Evolutionary conservation across 768 basidiomycete species (phyloP).

Genomic region (Pisolithus marmoratus): DNA sequence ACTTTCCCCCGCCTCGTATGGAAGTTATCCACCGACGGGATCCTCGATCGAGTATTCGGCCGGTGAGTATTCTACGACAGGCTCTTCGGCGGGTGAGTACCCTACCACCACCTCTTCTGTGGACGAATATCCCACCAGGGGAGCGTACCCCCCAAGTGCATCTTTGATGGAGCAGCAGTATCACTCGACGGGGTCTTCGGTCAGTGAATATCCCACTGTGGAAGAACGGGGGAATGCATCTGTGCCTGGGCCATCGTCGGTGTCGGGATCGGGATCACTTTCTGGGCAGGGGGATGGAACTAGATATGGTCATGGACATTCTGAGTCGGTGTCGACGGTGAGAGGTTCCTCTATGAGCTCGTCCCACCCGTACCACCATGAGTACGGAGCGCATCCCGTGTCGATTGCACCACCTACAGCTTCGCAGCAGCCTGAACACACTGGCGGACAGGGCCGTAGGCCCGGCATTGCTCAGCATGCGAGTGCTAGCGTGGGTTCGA

Average conservation of each 20-base stretch:
- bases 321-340: conserved; percentile 22
- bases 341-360: conserved; percentile 13
- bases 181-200: conserved; percentile 6
- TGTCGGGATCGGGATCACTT: background rate
- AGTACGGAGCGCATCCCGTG: background rate
- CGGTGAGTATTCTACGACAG: background rate
- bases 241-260: background rate
- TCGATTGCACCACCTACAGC: background rate
- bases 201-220: background rate
- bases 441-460: background rate
- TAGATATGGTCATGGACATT: conserved; percentile 12
- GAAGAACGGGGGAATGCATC: background rate
- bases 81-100: background rate
- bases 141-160: background rate
- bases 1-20: conserved; percentile 20
- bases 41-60: conserved; percentile 1
- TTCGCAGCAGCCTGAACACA: background rate
- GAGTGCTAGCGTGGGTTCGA: too few species aligned
- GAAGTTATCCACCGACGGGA: conserved; percentile 15
- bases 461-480: background rate
- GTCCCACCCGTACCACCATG: background rate
- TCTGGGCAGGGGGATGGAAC: background rate
- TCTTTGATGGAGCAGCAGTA: too few species aligned
- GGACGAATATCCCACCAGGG: background rate
- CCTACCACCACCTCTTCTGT: conserved; percentile 7